Evolutionary conservation across 805 yeast genomes (phyloP).

Genomic region (Scheffersomyces coipomensis): DNA sequence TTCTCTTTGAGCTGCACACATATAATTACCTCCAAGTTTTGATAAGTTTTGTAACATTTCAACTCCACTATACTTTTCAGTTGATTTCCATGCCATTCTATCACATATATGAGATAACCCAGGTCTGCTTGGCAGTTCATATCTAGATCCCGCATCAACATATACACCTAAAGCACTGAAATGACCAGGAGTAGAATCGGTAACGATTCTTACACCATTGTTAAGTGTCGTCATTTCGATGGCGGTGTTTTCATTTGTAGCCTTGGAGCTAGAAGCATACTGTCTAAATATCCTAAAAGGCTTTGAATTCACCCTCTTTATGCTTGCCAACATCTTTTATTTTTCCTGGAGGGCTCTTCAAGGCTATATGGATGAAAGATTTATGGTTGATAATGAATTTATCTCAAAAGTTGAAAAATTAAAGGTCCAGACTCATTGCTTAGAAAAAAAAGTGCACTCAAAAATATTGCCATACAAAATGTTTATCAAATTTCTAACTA

Average conservation of each 20-base stretch:
- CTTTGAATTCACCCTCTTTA: neutral
- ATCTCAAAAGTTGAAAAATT: too few relatives aligned
- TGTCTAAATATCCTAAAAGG: too few relatives aligned
- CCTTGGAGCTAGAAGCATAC: neutral
- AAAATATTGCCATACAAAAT: too few relatives aligned
- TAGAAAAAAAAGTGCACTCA: too few relatives aligned
- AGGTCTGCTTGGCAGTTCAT: constrained; percentile 54
- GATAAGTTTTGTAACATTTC: constrained; percentile 77
- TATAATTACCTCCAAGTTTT: constrained; percentile 87
- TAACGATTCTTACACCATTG: constrained; percentile 81
- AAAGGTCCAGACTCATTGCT: too few relatives aligned
- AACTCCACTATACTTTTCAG: constrained; percentile 54
- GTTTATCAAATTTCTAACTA: too few relatives aligned
- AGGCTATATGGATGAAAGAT: too few relatives aligned
- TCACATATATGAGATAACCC: constrained; percentile 87
- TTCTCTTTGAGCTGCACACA: constrained; percentile 90
- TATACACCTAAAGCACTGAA: constrained; percentile 89
- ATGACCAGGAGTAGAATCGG: constrained; percentile 85
- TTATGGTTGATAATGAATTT: too few relatives aligned
- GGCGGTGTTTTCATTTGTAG: constrained; percentile 3
- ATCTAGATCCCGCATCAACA: constrained; percentile 87
- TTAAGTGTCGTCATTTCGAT: constrained; percentile 43
- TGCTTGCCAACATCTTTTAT: neutral
- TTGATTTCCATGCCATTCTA: constrained; percentile 79
- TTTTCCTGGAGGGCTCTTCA: too few relatives aligned